Evolutionary conservation across 257 asterid genomes (phyloP).

Genomic region (Nicotiana sylvestris): DNA sequence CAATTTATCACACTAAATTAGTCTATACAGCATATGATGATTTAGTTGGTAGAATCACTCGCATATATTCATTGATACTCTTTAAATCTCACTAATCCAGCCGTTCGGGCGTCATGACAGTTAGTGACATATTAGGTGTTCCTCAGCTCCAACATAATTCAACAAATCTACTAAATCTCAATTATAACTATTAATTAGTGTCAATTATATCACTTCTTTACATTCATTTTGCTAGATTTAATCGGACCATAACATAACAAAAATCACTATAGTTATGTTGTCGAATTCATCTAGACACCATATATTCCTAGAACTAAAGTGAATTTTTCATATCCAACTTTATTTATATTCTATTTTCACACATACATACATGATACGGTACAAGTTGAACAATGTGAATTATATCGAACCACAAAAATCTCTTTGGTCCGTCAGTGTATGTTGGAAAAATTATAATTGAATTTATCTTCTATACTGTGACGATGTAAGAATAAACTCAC

Average conservation of each 20-base stretch:
- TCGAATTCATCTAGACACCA: not conserved
- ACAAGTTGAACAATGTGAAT: not conserved
- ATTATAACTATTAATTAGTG: not conserved
- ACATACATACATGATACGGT: not conserved
- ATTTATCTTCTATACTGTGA: not conserved
- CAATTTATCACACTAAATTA: not conserved
- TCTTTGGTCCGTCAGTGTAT: not conserved
- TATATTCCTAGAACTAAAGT: not conserved
- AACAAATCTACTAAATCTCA: not conserved
- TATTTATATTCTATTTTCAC: not conserved
- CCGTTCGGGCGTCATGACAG: not conserved
- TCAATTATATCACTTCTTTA: not conserved
- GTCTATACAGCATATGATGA: not conserved
- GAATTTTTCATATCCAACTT: not conserved
- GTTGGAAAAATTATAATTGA: not conserved
- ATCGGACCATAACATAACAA: not conserved
- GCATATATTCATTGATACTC: not conserved
- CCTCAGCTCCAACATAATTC: not conserved
- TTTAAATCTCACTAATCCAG: not conserved
- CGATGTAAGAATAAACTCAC: too few relatives aligned
- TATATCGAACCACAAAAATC: not conserved
- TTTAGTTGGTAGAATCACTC: constrained; percentile 8
- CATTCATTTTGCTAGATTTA: not conserved
- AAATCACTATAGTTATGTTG: not conserved
- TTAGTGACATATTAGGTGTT: not conserved